Evolutionary conservation across 164 flowering plant species (phyloP).

Genomic region (Umbellularia californica): DNA sequence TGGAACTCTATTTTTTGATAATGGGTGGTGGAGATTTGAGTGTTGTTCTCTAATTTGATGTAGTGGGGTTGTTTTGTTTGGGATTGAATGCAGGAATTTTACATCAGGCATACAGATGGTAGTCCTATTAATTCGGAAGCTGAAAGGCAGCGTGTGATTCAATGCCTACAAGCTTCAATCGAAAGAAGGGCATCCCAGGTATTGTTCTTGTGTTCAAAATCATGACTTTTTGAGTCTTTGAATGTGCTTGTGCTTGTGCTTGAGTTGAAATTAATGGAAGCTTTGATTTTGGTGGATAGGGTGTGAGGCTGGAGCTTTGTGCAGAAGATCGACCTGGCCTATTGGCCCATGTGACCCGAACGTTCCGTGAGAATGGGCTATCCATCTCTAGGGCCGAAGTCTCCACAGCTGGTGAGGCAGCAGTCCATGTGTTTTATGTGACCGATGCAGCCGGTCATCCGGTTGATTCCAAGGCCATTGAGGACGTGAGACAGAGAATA

Average conservation of each 20-base stretch:
- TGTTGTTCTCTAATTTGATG: too few relatives aligned
- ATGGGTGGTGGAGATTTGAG: neutral
- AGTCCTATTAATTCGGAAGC: constrained; percentile 79
- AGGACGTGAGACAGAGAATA: constrained; percentile 53
- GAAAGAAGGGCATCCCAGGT: constrained; percentile 86
- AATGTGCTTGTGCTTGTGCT: too few relatives aligned
- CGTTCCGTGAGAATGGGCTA: constrained; percentile 87
- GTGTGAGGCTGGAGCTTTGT: constrained; percentile 29
- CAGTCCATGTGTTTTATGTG: constrained; percentile 62
- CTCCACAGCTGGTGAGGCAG: constrained; percentile 53
- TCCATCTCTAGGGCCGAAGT: constrained; percentile 87
- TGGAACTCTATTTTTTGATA: neutral
- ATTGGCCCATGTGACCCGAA: constrained; percentile 78
- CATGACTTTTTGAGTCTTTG: too few relatives aligned
- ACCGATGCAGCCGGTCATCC: constrained; percentile 63
- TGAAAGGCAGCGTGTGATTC: constrained; percentile 46
- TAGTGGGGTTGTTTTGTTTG: neutral
- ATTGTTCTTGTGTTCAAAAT: neutral
- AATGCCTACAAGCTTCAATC: constrained; percentile 75
- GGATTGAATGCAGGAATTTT: constrained; percentile 57
- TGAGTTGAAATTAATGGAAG: neutral
- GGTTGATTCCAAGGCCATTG: constrained; percentile 55
- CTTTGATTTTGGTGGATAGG: constrained; percentile 14
- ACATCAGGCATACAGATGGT: constrained; percentile 85
- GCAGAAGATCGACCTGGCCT: constrained; percentile 55